phyloP scores from a whole-genome alignment of 1,139 yeast species.

The Yamadazyma dendronema region DNA sequence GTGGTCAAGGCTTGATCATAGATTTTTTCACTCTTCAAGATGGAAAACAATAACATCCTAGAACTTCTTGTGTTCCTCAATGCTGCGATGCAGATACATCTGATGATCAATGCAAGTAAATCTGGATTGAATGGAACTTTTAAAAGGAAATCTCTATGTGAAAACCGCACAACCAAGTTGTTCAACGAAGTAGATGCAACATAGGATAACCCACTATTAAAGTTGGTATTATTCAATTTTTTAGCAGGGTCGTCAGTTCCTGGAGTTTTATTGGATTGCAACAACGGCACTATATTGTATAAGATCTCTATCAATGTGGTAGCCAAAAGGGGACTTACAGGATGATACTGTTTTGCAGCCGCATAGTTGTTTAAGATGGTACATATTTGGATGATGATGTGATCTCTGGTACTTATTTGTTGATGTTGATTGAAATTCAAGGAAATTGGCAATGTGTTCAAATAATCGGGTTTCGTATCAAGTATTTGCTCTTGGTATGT shows the following conservation, averaged over 20 bases:
- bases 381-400: constrained; percentile 53
- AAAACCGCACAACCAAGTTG: constrained; percentile 49
- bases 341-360: constrained; percentile 8
- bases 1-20: constrained; percentile 35
- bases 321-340: constrained; percentile 22
- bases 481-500: constrained; percentile 35
- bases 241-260: constrained; percentile 24
- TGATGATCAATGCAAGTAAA: constrained; percentile 54
- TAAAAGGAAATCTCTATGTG: constrained; percentile 40
- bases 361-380: constrained; percentile 16
- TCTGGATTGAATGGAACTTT: constrained; percentile 53
- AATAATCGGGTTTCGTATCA: constrained; percentile 33
- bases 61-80: constrained; percentile 51
- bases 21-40: constrained; percentile 47
- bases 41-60: constrained; percentile 51
- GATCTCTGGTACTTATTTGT: constrained; percentile 58
- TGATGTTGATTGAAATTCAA: constrained; percentile 14
- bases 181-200: constrained; percentile 56
- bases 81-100: constrained; percentile 53
- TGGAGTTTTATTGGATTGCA: constrained; percentile 15
- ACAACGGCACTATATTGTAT: constrained; percentile 56
- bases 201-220: constrained; percentile 55
- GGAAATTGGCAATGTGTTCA: constrained; percentile 52
- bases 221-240: constrained; percentile 31
- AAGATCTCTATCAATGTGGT: constrained; percentile 55